A percentile compares a stretch with the other conserved stretches of the same genome.
These are phyloP conservation scores for Fusarium azukiicola DNA, from an alignment of 2,329 filamentous ascomycete genomes.

Conservation along the genomic window DNA sequence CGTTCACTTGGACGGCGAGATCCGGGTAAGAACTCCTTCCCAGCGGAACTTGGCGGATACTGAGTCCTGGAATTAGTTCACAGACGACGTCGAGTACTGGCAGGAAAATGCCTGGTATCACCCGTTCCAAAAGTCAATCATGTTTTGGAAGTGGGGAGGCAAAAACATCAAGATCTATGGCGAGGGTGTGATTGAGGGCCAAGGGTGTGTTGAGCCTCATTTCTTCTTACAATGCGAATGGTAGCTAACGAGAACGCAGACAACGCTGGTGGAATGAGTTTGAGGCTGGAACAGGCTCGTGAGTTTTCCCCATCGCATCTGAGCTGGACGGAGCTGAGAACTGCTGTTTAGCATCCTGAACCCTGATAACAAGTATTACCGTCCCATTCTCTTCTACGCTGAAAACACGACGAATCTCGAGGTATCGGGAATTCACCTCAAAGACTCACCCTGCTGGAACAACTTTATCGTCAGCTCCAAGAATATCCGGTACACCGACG, in stretches of 20 bases:
- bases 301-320: not conserved
- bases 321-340: not conserved
- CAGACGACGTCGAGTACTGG: constrained; percentile 68
- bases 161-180: constrained; percentile 81
- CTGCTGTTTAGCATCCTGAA: constrained; percentile 64
- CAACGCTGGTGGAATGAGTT: constrained; percentile 51
- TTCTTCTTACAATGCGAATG: not conserved
- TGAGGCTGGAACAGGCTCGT: constrained; percentile 42
- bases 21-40: constrained; percentile 49
- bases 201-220: constrained; percentile 57
- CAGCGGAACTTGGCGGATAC: not conserved
- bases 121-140: constrained; percentile 73
- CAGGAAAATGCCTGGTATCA: constrained; percentile 65
- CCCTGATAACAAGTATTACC: constrained; percentile 75
- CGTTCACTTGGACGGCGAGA: constrained; percentile 78
- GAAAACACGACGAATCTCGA: constrained; percentile 80
- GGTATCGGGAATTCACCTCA: constrained; percentile 78
- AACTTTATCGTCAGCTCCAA: constrained; percentile 80
- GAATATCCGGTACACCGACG: constrained; percentile 74
- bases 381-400: constrained; percentile 80
- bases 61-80: constrained; percentile 56
- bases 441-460: constrained; percentile 82
- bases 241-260: not conserved
- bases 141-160: constrained; percentile 83
- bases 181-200: constrained; percentile 76